These are phyloP conservation scores for Penicillium diatomitis DNA, from an alignment of 495 filamentous ascomycete genomes.

Conservation along the genomic window DNA sequence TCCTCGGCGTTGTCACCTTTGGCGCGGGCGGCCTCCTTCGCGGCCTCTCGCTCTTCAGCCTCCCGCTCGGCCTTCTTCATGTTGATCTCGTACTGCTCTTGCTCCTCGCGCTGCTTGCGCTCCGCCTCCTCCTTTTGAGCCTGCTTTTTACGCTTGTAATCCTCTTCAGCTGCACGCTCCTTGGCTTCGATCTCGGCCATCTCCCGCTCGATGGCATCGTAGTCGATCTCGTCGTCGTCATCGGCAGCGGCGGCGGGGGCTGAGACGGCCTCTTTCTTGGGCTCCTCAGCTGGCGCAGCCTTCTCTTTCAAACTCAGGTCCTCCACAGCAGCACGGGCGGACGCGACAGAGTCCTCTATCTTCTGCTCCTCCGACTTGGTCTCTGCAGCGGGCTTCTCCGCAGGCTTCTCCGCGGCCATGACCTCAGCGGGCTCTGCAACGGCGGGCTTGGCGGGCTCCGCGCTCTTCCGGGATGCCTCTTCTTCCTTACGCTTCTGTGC, in stretches of 20 bases:
- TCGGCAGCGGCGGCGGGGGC: slow-evolving; percentile 4
- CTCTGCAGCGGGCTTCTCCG: slow-evolving; percentile 13
- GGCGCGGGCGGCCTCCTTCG: slow-evolving; percentile 32
- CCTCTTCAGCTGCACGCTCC: slow-evolving; percentile 50
- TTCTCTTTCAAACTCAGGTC: slow-evolving; percentile 35
- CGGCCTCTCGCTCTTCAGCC: slow-evolving; percentile 48
- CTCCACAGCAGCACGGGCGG: slow-evolving; percentile 24
- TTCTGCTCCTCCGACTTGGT: slow-evolving; percentile 35
- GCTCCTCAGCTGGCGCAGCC: slow-evolving; percentile 23
- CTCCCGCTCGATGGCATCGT: slow-evolving; percentile 43
- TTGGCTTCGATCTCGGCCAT: slow-evolving; percentile 48
- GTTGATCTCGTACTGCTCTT: slow-evolving; percentile 39
- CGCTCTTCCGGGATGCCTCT: slow-evolving; percentile 39
- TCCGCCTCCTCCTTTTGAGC: slow-evolving; percentile 53
- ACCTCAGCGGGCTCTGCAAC: slow-evolving; percentile 4
- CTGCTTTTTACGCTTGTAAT: slow-evolving; percentile 51
- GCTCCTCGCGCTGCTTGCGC: slow-evolving; percentile 47
- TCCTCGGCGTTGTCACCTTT: slow-evolving; percentile 35
- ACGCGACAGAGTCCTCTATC: slow-evolving; percentile 31
- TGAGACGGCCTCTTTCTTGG: slow-evolving; percentile 13
- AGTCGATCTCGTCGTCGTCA: slow-evolving; percentile 45
- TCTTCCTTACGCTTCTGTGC: slow-evolving; percentile 43
- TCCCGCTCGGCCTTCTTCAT: slow-evolving; percentile 50
- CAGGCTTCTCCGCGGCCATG: slow-evolving; percentile 12
- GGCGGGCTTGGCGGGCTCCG: slow-evolving; percentile 37